Evolutionary conservation across 2,329 filamentous ascomycete genomes (phyloP).

Genomic region (Colletotrichum shisoi): DNA sequence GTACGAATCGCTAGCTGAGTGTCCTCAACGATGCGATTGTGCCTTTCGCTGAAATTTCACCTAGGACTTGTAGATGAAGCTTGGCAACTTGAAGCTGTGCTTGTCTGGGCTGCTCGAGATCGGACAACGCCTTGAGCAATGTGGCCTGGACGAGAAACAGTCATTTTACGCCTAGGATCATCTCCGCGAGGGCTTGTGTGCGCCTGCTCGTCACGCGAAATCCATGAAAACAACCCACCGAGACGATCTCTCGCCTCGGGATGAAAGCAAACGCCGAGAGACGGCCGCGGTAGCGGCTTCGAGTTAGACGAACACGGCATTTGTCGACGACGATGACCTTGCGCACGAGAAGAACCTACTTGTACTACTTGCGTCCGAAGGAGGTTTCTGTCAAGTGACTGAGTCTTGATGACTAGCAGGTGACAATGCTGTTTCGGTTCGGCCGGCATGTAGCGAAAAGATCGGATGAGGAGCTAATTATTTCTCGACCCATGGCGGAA

Average conservation of each 20-base stretch:
- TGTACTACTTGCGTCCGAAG: conserved; percentile 31
- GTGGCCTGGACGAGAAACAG: too few relatives aligned
- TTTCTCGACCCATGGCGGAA: not conserved
- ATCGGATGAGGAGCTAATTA: conserved; percentile 16
- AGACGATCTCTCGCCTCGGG: conserved; percentile 57
- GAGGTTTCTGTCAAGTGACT: conserved; percentile 12
- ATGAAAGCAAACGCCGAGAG: conserved; percentile 60
- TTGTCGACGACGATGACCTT: conserved; percentile 65
- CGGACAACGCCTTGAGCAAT: too few relatives aligned
- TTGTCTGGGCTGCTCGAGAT: too few relatives aligned
- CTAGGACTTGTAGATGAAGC: too few relatives aligned
- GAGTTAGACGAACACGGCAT: conserved; percentile 60
- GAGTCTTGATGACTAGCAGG: not conserved
- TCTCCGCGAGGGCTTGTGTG: conserved; percentile 63
- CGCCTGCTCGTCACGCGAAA: conserved; percentile 60
- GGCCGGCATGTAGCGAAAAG: conserved; percentile 16
- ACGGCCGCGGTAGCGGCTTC: conserved; percentile 55
- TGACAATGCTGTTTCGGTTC: conserved; percentile 12
- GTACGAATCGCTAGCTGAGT: too few relatives aligned
- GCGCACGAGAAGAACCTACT: conserved; percentile 42
- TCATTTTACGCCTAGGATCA: conserved; percentile 57
- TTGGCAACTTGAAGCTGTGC: too few relatives aligned
- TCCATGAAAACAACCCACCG: conserved; percentile 54
- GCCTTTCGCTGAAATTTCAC: too few relatives aligned
- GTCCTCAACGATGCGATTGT: too few relatives aligned